phyloP scores from a whole-genome alignment of 73 alveolate species.

The Blepharisma japonicum region DNA sequence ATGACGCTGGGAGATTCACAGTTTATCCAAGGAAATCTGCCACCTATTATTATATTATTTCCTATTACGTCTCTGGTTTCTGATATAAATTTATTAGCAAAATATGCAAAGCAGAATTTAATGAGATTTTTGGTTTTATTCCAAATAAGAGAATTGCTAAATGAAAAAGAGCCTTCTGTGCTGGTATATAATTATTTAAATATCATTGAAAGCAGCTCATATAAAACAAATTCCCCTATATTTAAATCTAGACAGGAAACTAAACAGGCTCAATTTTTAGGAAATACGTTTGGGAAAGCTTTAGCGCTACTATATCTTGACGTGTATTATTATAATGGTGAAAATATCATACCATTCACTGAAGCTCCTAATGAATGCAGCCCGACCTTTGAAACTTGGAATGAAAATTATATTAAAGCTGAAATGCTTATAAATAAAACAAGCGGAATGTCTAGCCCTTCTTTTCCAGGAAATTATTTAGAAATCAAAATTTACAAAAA shows the following conservation, averaged over 20 bases:
- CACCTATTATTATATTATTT: not conserved
- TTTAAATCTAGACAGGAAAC: not conserved
- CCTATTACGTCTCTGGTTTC: not conserved
- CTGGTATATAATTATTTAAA: slow-evolving; percentile 12
- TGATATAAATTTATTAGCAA: not conserved
- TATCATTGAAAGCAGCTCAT: not conserved
- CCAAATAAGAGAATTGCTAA: not conserved
- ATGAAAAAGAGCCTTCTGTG: not conserved
- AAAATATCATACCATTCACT: not conserved
- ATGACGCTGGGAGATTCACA: not conserved
- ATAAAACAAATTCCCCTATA: not conserved
- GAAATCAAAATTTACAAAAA: slow-evolving; percentile 14
- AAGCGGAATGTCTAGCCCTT: not conserved
- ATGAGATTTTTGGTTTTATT: not conserved
- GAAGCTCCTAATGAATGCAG: not conserved
- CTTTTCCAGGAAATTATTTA: not conserved
- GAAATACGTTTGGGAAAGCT: slow-evolving; percentile 27
- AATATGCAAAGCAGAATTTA: not conserved
- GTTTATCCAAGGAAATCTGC: not conserved
- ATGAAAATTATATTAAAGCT: not conserved
- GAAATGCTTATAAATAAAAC: not conserved
- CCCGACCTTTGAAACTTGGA: not conserved
- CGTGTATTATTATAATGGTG: slow-evolving; percentile 6
- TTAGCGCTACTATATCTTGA: not conserved
- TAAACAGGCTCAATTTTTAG: not conserved